Percentiles rank a stretch among this genome's conserved stretches.
These are phyloP conservation scores for Saturnispora diversa DNA, from an alignment of 805 yeast genomes.

Conservation along the genomic window DNA sequence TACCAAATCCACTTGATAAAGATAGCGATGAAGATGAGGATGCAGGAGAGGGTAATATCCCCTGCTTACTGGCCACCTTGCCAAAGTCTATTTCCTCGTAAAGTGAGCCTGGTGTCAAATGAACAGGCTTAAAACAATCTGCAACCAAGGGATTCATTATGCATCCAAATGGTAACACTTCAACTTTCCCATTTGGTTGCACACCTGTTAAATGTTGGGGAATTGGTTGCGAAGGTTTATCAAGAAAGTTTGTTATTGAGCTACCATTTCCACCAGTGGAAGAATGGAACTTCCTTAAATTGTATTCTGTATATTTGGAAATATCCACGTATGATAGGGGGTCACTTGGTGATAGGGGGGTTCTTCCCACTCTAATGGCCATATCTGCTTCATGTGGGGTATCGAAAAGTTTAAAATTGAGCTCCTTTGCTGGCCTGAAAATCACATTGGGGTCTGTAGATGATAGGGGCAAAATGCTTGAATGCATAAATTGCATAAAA, in stretches of 20 bases:
- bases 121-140: constrained; percentile 46
- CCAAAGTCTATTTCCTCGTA: constrained; percentile 23
- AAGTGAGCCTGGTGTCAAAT: constrained; percentile 48
- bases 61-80: constrained; percentile 11
- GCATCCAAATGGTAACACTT: constrained; percentile 40
- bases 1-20: background rate
- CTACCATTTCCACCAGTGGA: constrained; percentile 28
- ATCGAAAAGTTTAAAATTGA: constrained; percentile 28
- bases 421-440: constrained; percentile 25
- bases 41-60: background rate
- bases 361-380: constrained; percentile 29
- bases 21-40: background rate
- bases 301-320: constrained; percentile 40
- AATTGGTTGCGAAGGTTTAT: constrained; percentile 31
- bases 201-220: constrained; percentile 29
- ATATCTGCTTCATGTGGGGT: constrained; percentile 27
- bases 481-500: constrained; percentile 24
- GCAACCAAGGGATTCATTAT: constrained; percentile 43
- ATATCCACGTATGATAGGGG: constrained; percentile 47
- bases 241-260: constrained; percentile 33
- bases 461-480: constrained; percentile 29
- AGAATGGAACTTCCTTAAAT: constrained; percentile 33
- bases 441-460: constrained; percentile 30
- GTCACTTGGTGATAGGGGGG: constrained; percentile 32
- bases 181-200: constrained; percentile 28